A percentile compares a stretch with the other conserved stretches of the same genome.
Evolutionary conservation across 805 yeast genomes (phyloP).

Genomic region (Cyberlindnera sargentensis): DNA sequence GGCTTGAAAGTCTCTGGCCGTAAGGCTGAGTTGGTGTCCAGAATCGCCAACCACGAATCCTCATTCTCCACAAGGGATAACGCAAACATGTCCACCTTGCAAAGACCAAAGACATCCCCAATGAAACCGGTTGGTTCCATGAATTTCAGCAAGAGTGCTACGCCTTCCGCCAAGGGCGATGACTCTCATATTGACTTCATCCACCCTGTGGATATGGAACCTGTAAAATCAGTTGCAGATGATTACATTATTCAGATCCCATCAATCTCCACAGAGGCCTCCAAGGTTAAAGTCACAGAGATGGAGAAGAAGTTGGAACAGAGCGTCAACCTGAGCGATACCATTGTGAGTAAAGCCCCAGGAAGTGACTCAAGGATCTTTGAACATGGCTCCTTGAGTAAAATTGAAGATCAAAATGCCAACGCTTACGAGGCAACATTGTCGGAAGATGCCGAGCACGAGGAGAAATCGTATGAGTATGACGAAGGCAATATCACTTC

Average conservation of each 20-base stretch:
- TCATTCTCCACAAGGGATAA: slow-evolving; percentile 8
- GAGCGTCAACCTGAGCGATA: slow-evolving; percentile 9
- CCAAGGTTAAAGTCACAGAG: slow-evolving; percentile 28
- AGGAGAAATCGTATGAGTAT: slow-evolving; percentile 18
- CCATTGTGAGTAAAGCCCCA: slow-evolving; percentile 20
- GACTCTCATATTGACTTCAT: slow-evolving; percentile 50
- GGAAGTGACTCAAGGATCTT: slow-evolving; percentile 20
- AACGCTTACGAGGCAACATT: slow-evolving; percentile 11
- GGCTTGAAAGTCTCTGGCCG: slow-evolving; percentile 58
- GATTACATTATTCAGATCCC: slow-evolving; percentile 37
- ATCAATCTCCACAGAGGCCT: slow-evolving; percentile 44
- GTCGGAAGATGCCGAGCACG: slow-evolving; percentile 5
- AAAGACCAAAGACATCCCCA: slow-evolving; percentile 2
- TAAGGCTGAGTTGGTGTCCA: slow-evolving; percentile 46
- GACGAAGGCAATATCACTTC: slow-evolving; percentile 14
- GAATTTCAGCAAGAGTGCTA: slow-evolving; percentile 19
- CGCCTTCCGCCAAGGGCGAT: slow-evolving; percentile 43
- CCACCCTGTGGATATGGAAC: slow-evolving; percentile 29
- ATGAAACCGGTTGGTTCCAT: slow-evolving; percentile 1
- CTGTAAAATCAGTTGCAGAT: slow-evolving; percentile 37
- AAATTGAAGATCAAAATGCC: slow-evolving; percentile 10
- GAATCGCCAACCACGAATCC: slow-evolving; percentile 23
- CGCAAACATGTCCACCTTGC: slow-evolving; percentile 12
- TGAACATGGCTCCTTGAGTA: slow-evolving; percentile 15
- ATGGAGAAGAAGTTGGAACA: slow-evolving; percentile 19